These are phyloP conservation scores for Monocercomonoides exilis DNA, from an alignment of 78 protist genomes.

Conservation along the genomic window DNA sequence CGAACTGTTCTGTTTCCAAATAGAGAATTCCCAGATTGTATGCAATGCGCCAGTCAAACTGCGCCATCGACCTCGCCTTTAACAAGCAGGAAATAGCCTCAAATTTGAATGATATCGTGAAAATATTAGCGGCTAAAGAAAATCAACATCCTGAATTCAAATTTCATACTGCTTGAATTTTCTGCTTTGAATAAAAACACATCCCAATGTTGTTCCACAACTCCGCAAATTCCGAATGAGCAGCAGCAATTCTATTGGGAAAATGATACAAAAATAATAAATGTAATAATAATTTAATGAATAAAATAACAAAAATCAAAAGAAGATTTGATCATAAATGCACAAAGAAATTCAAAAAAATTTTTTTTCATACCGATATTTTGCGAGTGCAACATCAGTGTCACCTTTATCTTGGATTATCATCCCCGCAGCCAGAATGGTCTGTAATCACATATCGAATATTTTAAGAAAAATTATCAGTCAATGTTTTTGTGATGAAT, in stretches of 20 bases:
- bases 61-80: slow-evolving; percentile 64
- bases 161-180: slow-evolving; percentile 27
- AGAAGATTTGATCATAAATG: no score
- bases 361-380: no score
- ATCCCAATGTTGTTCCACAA: slow-evolving; percentile 86
- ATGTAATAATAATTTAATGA: no score
- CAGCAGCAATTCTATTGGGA: slow-evolving; percentile 7
- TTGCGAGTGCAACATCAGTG: slow-evolving; percentile 65
- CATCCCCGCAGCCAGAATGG: slow-evolving; percentile 70
- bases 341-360: no score
- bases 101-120: no score
- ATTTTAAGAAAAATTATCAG: no score
- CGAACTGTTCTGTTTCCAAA: slow-evolving; percentile 38
- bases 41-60: slow-evolving; percentile 71
- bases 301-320: no score
- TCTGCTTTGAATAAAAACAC: slow-evolving; percentile 63
- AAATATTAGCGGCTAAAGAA: no score
- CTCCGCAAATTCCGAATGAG: slow-evolving; percentile 49
- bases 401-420: slow-evolving; percentile 62
- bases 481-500: not conserved
- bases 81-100: slow-evolving; percentile 66
- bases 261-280: no score
- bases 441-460: slow-evolving; percentile 2
- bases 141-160: not conserved
- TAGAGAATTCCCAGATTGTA: slow-evolving; percentile 67